Conservation (phyloP, 225 moss, liverwort and hornwort genomes). For the Bryum argenteum region DNA sequence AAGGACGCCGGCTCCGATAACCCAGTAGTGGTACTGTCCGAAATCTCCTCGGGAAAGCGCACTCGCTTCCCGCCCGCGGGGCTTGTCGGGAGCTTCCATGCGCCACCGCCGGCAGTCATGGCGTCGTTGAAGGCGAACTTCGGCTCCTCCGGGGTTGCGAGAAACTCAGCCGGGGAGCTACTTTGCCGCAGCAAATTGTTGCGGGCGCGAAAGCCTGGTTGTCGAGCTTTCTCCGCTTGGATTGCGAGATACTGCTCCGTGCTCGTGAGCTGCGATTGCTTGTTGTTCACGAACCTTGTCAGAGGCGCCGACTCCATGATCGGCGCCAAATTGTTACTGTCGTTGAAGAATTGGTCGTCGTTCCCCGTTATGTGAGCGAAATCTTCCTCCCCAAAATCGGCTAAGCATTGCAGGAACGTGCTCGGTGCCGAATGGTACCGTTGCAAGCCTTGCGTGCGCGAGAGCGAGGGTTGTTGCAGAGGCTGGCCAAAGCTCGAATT, state of each 20-base stretch:
- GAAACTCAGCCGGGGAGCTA: constrained; percentile 50
- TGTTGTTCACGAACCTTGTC: constrained; percentile 14
- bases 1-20: constrained; percentile 15
- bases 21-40: constrained; percentile 18
- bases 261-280: constrained; percentile 33
- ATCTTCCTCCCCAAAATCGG: constrained; percentile 39
- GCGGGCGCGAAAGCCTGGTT: background rate
- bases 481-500: constrained; percentile 15
- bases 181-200: constrained; percentile 42
- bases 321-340: constrained; percentile 32
- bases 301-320: constrained; percentile 39
- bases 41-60: constrained; percentile 40
- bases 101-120: constrained; percentile 19
- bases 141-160: background rate
- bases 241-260: constrained; percentile 42
- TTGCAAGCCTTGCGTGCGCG: constrained; percentile 31
- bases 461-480: constrained; percentile 11
- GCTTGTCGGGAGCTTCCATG: constrained; percentile 23
- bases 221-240: constrained; percentile 33
- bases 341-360: constrained; percentile 20
- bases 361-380: constrained; percentile 37
- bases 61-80: constrained; percentile 36
- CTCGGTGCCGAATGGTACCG: constrained; percentile 59
- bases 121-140: constrained; percentile 28
- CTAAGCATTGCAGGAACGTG: constrained; percentile 40